Evolutionary conservation across 2,329 filamentous ascomycete species (phyloP), one percentile per base, ranked within the genome.

Genomic region (Botrytis fragariae): DNA sequence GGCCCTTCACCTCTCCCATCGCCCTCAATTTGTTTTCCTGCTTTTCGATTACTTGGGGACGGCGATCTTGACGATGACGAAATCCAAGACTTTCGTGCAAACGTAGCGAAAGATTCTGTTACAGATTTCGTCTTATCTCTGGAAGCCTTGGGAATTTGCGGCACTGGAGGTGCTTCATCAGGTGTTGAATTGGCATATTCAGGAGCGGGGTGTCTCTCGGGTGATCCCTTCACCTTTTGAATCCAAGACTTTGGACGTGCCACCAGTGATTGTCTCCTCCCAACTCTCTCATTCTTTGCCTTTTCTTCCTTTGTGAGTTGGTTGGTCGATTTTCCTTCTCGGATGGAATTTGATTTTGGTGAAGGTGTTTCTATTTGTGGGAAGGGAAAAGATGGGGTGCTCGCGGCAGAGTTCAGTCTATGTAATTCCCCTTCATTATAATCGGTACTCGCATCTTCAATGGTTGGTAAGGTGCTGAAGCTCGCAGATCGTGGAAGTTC

Each of bases 401-500:
- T 72, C n/a, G 69, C 69, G n/a, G 60, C 59, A 57, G 69, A 77
- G 54, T 71, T 63, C 14, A 75, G 59, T 63, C 74, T 75, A 3
- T 77, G 75, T 22, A 77, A 25, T 16, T 75, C 73, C 18, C 76
- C 76, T 65, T 79, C 75, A 37, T 62, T 68, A 63, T 75, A 77
- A 32, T 74, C 74, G 60, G 59, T 69, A 60, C 44, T 70, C 20
- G 69, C 18, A 37, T 69, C 65, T 42, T 82, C 75, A 29, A 84
- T 79, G 42, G 78, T 81, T 5, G 86, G 84, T n/a, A 90, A 80
- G 76, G 86, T 85, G 64, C 86, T 87, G 80, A 87, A 90, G 77
- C 88, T 90, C 45, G 88, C 88, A 65, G 88, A 85, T 73, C 87
- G 85, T 42, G 85, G 84, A 44, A 90, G 76, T 57, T 80, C 78